Base-by-base conservation (phyloP, 345 rosid species). In the Pseudoturritis turrita region DNA sequence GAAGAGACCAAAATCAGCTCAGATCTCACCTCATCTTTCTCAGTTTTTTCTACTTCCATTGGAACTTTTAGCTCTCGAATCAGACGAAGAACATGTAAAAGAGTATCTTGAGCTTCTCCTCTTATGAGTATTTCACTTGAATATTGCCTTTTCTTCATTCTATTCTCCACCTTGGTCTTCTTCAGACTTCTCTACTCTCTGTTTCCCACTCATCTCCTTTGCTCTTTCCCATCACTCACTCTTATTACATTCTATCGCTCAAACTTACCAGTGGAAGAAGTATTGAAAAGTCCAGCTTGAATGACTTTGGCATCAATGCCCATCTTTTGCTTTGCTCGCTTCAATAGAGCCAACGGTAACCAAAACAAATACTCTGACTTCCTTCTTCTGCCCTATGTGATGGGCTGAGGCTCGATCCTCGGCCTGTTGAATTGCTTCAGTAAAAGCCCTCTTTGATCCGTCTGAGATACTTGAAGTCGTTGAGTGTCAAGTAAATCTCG, bases 351-450 rank as follows among this genome's bases (percentile, higher is more conserved):
- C 98, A 70, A 95, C 96, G 68, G 96, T 95, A 57, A 95, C 97
- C 85, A 95, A 80, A 63, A 95, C 99, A 85, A 95, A 95, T 65
- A 95, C 99, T 80, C 87, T 85, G 29, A 95, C 99, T 83, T 94
- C 99, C 83, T 94, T 95, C 86, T 91, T 95, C 72, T 91, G 99
- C 50, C 99, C 99, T 66, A 95, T 95, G 31, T 97, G 97, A 84
- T 95, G 99, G n/a, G n/a, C n/a, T n/a, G n/a, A n/a, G 66, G 99
- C 99, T 40, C 99, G 90, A 86, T 95, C 97, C 87, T 95, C 99
- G 15, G 97, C 99, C 80, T 95, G 99, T 63, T 95, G 71, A 95
- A 95, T 71, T 88, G 81, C 77, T 88, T 91, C 61, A 91, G 86
- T 73, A 89, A 79, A 28, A 82, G 11, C 56, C 98, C 99, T 81